These are phyloP conservation scores for Amaranthus hypochondriacus DNA, from an alignment of 148 eudicot species.

Conservation along the genomic window DNA sequence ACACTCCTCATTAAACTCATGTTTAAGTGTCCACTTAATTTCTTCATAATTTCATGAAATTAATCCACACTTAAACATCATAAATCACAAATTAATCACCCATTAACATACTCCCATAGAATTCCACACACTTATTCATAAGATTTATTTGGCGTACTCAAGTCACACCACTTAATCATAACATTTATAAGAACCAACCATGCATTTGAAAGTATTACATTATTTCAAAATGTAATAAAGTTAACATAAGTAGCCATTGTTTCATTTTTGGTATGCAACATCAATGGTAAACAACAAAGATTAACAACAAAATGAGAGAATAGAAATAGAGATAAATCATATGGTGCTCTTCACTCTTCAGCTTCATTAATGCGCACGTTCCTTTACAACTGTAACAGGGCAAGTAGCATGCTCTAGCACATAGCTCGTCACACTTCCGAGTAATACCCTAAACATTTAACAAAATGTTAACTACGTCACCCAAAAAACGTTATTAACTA, in stretches of 20 bases:
- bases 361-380: neutral
- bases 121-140: no score
- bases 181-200: neutral
- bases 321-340: neutral
- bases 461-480: neutral
- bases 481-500: neutral
- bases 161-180: neutral
- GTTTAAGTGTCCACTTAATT: no score
- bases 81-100: no score
- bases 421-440: conserved; percentile 46
- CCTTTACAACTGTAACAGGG: conserved; percentile 44
- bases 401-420: conserved; percentile 40
- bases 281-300: neutral
- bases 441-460: conserved; percentile 24
- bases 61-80: no score
- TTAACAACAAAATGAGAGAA: neutral
- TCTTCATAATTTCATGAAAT: no score
- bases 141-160: no score
- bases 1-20: no score
- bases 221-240: conserved; percentile 2
- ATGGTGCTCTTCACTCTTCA: neutral
- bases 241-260: neutral
- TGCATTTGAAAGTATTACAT: neutral
- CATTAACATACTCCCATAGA: no score
- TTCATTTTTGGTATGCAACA: neutral